Evolutionary conservation across 2,329 filamentous ascomycete species (phyloP), one percentile per base, ranked within the genome.

Genomic region (Colletotrichum horii): DNA sequence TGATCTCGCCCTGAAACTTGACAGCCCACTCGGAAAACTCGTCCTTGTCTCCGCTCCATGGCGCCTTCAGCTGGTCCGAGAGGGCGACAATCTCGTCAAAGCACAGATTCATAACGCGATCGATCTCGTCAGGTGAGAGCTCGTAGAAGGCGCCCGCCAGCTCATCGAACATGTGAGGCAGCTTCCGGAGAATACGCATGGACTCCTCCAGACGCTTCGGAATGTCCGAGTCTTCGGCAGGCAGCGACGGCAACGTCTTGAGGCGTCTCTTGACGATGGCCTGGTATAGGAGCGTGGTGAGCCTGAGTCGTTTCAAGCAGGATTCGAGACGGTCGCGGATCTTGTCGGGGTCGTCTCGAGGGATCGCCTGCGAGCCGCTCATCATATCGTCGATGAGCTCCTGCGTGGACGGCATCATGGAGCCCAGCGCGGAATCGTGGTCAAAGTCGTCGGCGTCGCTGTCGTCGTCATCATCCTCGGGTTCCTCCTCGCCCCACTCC

Each of bases 401-500:
- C 78, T 93, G 91, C 0, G 89, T 84, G 2, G 88, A 81, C 15
- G 80, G 71, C 75, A 77, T 77, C 77, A 78, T 78, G 38, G 77
- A 78, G 32, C 77, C 77, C 16, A 78, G 69, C 4, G 68, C 77
- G 9, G 77, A 78, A 67, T 92, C 88, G 19, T 91, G 83, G n/a
- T 84, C 83, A 24, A 82, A 79, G 22, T 81, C 82, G 7, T 83
- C 87, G n/a, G 86, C 83, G 28, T 85, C 87, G 2, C 92, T 87
- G 38, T 85, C 86, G 28, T 90, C 88, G 0, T 89, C 87, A 16
- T 90, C 89, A 3, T 92, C 92, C 1, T 92, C 92, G 0, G 90
- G 89, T 12, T 91, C 90, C 79, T 95, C 94, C 2, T 95, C 94
- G 24, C 93, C 92, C 95, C 96, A 98, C 79, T 96, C 95, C 82